Evolutionary conservation across 2,329 filamentous ascomycete species (phyloP).

Genomic region (Paradendryphiella salina): DNA sequence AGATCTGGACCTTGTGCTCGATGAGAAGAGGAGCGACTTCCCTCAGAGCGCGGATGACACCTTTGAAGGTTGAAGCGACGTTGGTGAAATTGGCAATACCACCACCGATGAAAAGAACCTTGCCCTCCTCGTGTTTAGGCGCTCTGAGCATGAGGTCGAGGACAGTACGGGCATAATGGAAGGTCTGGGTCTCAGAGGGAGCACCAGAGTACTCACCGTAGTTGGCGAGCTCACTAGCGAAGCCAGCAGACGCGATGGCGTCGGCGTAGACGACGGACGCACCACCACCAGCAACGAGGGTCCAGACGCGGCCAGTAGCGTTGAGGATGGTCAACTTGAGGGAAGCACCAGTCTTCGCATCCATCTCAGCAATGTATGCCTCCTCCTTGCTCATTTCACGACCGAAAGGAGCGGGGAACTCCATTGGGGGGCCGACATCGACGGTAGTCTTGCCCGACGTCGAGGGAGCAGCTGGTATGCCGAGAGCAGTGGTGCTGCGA

Average conservation of each 20-base stretch:
- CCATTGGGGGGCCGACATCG: conserved; percentile 95
- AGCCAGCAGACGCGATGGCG: conserved; percentile 94
- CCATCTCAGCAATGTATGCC: conserved; percentile 97
- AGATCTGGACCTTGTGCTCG: conserved; percentile 98
- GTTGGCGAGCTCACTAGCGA: conserved; percentile 95
- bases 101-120: conserved; percentile 98
- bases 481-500: conserved; percentile 84
- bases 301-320: conserved; percentile 90
- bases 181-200: conserved; percentile 97
- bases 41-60: conserved; percentile 93
- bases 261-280: conserved; percentile 99
- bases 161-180: conserved; percentile 97
- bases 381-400: conserved; percentile 99
- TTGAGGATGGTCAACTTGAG: conserved; percentile 98
- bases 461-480: conserved; percentile 67
- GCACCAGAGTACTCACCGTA: conserved; percentile 99
- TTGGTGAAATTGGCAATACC: conserved; percentile 99
- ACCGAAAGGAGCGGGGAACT: conserved; percentile 98
- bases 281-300: conserved; percentile 97
- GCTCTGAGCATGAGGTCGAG: conserved; percentile 96
- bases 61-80: conserved; percentile 99
- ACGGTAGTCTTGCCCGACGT: conserved; percentile 80
- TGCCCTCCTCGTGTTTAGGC: conserved; percentile 82
- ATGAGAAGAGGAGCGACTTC: conserved; percentile 82
- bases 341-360: conserved; percentile 98